These are phyloP conservation scores for Phialocephala subalpina DNA, from an alignment of 2,329 filamentous ascomycete genomes.

Conservation along the genomic window DNA sequence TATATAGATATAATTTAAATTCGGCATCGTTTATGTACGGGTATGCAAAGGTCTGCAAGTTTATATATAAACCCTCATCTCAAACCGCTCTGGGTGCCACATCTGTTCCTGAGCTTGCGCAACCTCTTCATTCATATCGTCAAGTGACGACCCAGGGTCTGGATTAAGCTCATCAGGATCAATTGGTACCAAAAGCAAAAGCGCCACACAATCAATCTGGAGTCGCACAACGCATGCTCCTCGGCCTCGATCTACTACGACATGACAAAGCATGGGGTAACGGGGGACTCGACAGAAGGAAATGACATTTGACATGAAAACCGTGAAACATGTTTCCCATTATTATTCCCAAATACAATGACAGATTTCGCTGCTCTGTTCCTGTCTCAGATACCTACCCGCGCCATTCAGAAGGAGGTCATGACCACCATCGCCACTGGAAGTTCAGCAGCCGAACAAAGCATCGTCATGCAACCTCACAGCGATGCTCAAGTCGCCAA, in stretches of 20 bases:
- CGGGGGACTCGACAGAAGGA: slow-evolving; percentile 18
- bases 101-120: background rate
- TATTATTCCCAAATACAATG: slow-evolving; percentile 1
- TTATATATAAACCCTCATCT: background rate
- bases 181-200: slow-evolving; percentile 6
- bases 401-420: slow-evolving; percentile 8
- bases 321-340: slow-evolving; percentile 32
- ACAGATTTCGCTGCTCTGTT: slow-evolving; percentile 2
- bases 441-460: slow-evolving; percentile 7
- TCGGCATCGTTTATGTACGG: background rate
- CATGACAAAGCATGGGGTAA: slow-evolving; percentile 29
- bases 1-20: background rate
- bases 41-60: background rate
- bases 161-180: slow-evolving; percentile 6
- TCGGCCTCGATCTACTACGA: background rate
- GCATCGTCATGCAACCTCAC: slow-evolving; percentile 11
- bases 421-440: slow-evolving; percentile 7
- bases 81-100: background rate
- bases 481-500: background rate
- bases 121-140: background rate
- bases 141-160: background rate
- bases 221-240: slow-evolving; percentile 7
- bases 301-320: slow-evolving; percentile 14
- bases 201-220: slow-evolving; percentile 19
- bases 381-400: slow-evolving; percentile 18